These are phyloP conservation scores for Yamadazyma epiphylla DNA, from an alignment of 1,139 yeast species.

Conservation along the genomic window DNA sequence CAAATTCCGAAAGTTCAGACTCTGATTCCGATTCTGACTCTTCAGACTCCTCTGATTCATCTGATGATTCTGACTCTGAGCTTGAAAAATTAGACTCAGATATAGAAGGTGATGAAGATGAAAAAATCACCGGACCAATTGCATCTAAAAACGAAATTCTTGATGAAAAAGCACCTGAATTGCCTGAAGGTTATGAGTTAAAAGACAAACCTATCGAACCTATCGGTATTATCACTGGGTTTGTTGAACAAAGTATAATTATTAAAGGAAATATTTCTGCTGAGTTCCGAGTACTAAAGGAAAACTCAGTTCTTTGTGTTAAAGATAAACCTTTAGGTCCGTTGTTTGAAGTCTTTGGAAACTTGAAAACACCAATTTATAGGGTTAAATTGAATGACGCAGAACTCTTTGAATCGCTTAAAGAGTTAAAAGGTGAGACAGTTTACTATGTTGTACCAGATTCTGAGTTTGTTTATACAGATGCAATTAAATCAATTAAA, in stretches of 20 bases:
- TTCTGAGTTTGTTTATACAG: slow-evolving; percentile 76
- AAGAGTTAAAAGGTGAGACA: slow-evolving; percentile 48
- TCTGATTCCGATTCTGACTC: slow-evolving; percentile 18
- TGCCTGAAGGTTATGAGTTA: slow-evolving; percentile 66
- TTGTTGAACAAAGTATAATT: slow-evolving; percentile 71
- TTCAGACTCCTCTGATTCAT: too few species aligned
- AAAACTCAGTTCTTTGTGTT: slow-evolving; percentile 76
- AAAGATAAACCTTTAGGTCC: slow-evolving; percentile 78
- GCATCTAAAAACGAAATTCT: slow-evolving; percentile 70
- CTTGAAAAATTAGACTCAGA: slow-evolving; percentile 18
- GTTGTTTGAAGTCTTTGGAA: slow-evolving; percentile 86
- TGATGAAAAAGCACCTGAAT: slow-evolving; percentile 63
- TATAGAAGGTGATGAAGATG: slow-evolving; percentile 43
- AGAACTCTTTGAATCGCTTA: slow-evolving; percentile 27
- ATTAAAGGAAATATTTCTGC: slow-evolving; percentile 78
- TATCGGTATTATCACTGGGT: slow-evolving; percentile 67
- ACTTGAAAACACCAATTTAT: slow-evolving; percentile 79
- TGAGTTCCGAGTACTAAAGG: slow-evolving; percentile 78
- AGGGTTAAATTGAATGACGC: slow-evolving; percentile 64
- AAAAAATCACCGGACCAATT: slow-evolving; percentile 55
- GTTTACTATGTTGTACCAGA: slow-evolving; percentile 80
- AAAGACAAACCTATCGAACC: slow-evolving; percentile 65
- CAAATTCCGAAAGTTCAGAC: slow-evolving; percentile 21
- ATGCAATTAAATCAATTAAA: slow-evolving; percentile 59
- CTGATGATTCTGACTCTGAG: slow-evolving; percentile 15